Evolutionary conservation across 352 stramenopile genomes (phyloP).

Genomic region (Phytophthora hibernalis): DNA sequence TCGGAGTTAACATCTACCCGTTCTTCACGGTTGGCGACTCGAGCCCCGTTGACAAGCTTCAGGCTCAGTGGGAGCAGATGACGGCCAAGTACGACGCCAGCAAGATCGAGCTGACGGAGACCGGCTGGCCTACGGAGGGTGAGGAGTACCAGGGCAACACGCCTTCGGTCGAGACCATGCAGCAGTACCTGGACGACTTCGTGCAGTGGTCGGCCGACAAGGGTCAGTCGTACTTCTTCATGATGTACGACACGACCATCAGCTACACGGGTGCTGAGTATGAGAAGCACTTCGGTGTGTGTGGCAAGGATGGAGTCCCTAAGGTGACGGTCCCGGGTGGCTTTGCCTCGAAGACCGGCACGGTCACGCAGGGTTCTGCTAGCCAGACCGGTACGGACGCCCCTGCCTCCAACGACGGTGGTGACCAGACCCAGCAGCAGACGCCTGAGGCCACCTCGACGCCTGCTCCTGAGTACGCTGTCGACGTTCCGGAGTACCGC

Average conservation of each 20-base stretch:
- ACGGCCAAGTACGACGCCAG: conserved; percentile 40
- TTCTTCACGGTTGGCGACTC: conserved; percentile 46
- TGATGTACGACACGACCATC: conserved; percentile 66
- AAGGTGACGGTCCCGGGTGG: conserved; percentile 47
- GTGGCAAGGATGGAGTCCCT: conserved; percentile 36
- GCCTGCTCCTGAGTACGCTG: not conserved
- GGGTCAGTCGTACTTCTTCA: conserved; percentile 58
- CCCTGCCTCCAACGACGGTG: conserved; percentile 2
- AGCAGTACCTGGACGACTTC: conserved; percentile 61
- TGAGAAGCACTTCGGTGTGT: conserved; percentile 70
- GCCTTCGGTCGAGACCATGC: conserved; percentile 46
- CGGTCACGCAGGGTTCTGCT: too few species aligned
- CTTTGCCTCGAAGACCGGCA: conserved; percentile 2
- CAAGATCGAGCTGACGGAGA: conserved; percentile 61
- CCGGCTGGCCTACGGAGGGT: conserved; percentile 57
- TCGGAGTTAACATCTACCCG: conserved; percentile 54
- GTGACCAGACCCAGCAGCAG: conserved; percentile 25
- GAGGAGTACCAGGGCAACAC: conserved; percentile 39
- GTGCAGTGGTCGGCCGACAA: conserved; percentile 40
- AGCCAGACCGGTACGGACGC: not conserved
- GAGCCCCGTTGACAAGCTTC: conserved; percentile 53
- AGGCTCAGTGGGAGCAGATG: conserved; percentile 58
- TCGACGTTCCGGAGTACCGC: conserved; percentile 5
- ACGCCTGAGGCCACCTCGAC: too few species aligned
- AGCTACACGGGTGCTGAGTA: conserved; percentile 55